phyloP scores from a whole-genome alignment of 1,139 yeast genomes.

The Geotrichum aggregatum region DNA sequence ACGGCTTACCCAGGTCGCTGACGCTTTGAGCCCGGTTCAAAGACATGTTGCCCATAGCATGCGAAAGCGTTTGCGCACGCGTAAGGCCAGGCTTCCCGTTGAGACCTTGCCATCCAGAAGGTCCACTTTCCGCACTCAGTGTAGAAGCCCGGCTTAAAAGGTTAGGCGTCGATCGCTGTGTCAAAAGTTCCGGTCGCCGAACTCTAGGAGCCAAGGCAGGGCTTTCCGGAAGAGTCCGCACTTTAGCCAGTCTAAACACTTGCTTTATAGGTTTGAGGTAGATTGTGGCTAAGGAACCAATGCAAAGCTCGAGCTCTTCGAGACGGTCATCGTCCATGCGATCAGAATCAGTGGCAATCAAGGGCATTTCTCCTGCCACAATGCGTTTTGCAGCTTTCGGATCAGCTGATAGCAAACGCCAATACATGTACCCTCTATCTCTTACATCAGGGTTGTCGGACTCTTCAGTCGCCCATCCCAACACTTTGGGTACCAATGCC shows the following conservation, averaged over 20 bases:
- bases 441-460: slow-evolving; percentile 76
- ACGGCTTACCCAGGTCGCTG: slow-evolving; percentile 1
- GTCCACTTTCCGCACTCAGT: not conserved
- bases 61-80: slow-evolving; percentile 18
- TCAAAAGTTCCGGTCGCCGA: slow-evolving; percentile 19
- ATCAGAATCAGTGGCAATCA: slow-evolving; percentile 64
- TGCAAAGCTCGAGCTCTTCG: slow-evolving; percentile 76
- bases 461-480: slow-evolving; percentile 73
- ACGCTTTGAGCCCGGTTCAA: slow-evolving; percentile 9
- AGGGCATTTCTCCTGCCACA: slow-evolving; percentile 57
- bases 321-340: slow-evolving; percentile 63
- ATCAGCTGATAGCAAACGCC: slow-evolving; percentile 65
- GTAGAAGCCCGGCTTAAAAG: slow-evolving; percentile 9
- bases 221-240: slow-evolving; percentile 51
- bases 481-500: slow-evolving; percentile 51
- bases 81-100: slow-evolving; percentile 7
- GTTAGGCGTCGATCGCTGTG: slow-evolving; percentile 19
- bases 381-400: slow-evolving; percentile 48
- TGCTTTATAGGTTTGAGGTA: slow-evolving; percentile 77
- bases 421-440: slow-evolving; percentile 80
- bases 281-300: slow-evolving; percentile 79
- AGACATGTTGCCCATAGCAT: slow-evolving; percentile 15
- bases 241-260: slow-evolving; percentile 66
- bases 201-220: slow-evolving; percentile 54
- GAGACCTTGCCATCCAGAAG: not conserved